Base-by-base conservation (phyloP, 331 rosid genomes). In the Pyracantha coccinea region DNA sequence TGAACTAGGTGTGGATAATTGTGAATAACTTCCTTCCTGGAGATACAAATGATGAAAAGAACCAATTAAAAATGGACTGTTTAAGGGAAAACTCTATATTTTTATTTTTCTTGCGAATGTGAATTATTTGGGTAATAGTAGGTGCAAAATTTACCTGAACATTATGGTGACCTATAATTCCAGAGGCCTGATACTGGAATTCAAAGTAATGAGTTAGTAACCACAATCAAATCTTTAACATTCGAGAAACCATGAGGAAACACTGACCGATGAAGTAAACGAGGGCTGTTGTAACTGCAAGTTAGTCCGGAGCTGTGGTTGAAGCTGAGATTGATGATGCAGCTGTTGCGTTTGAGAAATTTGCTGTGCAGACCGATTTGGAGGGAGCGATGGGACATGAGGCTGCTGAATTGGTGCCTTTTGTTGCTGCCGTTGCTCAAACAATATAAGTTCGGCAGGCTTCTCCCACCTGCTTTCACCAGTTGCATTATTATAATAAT, bases 391-490 rank as follows among this genome's bases (percentile, higher is more conserved):
- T 81, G 82, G 92, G 79, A 69, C 73, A 58, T 77, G 94, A 70
- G 91, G 79, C 80, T 83, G 91, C 82, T 83, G 87, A 84, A 78
- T 82, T 75, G 87, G 66, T 69, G 81, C 77, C 76, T 79, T 88
- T 77, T 71, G 93, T 65, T 90, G 97, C 72, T 88, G 86, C 81
- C 83, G 88, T 73, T 80, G 91, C 85, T 95, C 98, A 67, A 63
- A 79, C 75, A 45, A 75, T 9, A 67, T 57, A 68, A 92, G 70
- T 86, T 95, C 96, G 72, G 93, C 96, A 59, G 97, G 99, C 78
- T 84, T 95, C 88, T 95, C 99, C 99, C 99, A 95, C 98, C 86
- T 89, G 79, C 99, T 95, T 89, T 92, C 97, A 65, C 96, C 91
- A 19, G 96, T 88, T n/a, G 83, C 82, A 80, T 90, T 79, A 78